Evolutionary conservation across 164 flowering plant genomes (phyloP).

Genomic region (Echeveria elegans): DNA sequence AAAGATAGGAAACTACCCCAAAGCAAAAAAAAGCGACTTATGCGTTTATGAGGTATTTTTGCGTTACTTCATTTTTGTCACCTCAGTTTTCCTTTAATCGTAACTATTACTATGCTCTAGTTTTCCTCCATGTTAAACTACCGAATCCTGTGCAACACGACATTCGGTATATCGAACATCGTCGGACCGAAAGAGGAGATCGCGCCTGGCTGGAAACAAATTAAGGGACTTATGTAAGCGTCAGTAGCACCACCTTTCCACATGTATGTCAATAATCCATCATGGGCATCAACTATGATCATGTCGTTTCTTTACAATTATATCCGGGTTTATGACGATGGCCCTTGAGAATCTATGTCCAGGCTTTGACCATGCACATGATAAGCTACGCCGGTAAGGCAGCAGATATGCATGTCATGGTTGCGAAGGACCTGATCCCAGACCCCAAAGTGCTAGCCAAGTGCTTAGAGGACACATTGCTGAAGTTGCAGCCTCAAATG

Average conservation of each 20-base stretch:
- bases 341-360: slow-evolving; percentile 12
- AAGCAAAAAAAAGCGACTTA: slow-evolving; percentile 30
- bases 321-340: too few relatives aligned
- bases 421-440: slow-evolving; percentile 72
- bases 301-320: not conserved
- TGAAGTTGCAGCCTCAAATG: not conserved
- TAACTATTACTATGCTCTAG: slow-evolving; percentile 19
- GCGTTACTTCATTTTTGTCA: not conserved
- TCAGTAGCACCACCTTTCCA: slow-evolving; percentile 33
- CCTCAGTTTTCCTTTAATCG: not conserved
- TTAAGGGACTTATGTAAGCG: slow-evolving; percentile 43
- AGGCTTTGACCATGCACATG: slow-evolving; percentile 84
- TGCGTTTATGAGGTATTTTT: slow-evolving; percentile 33
- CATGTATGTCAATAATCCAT: slow-evolving; percentile 33
- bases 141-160: slow-evolving; percentile 54
- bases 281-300: not conserved
- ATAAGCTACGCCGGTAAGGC: slow-evolving; percentile 75
- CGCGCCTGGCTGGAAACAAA: slow-evolving; percentile 44
- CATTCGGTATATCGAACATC: slow-evolving; percentile 61
- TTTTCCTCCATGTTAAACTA: slow-evolving; percentile 39
- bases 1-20: slow-evolving; percentile 22
- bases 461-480: slow-evolving; percentile 57
- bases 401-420: slow-evolving; percentile 68
- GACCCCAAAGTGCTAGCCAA: slow-evolving; percentile 65
- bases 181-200: slow-evolving; percentile 62